phyloP scores from a whole-genome alignment of 225 moss, liverwort and hornwort genomes.

The Straminergon stramineum region DNA sequence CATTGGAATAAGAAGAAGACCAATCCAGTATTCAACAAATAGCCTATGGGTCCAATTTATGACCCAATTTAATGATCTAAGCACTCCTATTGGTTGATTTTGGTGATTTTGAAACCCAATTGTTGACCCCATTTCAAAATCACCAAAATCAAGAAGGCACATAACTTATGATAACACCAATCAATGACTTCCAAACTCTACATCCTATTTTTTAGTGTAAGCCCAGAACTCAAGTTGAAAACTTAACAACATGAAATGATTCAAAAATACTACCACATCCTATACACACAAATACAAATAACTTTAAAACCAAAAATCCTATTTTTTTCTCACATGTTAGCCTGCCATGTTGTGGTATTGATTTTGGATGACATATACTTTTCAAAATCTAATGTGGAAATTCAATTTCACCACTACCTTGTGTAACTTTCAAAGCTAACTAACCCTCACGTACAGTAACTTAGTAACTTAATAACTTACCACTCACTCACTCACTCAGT shows the following conservation, averaged over 20 bases:
- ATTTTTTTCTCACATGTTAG: too few species aligned
- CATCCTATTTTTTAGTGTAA: neutral
- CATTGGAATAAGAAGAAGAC: neutral
- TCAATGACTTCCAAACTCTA: neutral
- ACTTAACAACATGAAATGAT: neutral
- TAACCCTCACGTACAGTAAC: too few species aligned
- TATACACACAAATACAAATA: neutral
- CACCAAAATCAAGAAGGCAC: too few species aligned
- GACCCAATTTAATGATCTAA: accelerated
- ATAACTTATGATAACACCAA: neutral
- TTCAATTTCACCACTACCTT: neutral
- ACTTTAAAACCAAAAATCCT: neutral
- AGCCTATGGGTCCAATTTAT: neutral
- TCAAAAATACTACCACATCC: neutral
- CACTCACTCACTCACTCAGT: too few species aligned
- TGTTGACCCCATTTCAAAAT: too few species aligned
- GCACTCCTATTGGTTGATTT: too few species aligned
- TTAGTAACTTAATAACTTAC: too few species aligned
- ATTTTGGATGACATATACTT: neutral
- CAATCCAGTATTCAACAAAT: accelerated
- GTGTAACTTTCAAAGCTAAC: too few species aligned
- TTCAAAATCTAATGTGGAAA: neutral
- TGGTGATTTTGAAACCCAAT: neutral
- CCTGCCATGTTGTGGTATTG: neutral
- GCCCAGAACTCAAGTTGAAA: neutral